Conservation (phyloP, 352 stramenopile genomes). For the Plasmopara viticola region DNA sequence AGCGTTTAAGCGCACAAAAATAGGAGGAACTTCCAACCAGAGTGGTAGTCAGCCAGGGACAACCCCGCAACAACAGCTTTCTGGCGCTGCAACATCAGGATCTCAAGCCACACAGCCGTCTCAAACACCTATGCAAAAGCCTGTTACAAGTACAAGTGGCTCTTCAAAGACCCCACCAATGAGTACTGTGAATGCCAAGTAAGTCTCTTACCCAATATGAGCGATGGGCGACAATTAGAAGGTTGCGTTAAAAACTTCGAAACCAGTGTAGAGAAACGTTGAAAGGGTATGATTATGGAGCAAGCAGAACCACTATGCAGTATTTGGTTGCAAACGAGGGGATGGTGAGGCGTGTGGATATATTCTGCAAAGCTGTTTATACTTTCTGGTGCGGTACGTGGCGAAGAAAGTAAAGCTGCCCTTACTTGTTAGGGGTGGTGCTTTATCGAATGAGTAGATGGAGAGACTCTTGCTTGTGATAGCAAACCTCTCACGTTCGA, state of each 20-base stretch:
- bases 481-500: constrained; percentile 20
- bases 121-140: constrained; percentile 63
- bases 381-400: constrained; percentile 20
- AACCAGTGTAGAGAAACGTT: background rate
- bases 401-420: constrained; percentile 21
- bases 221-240: constrained; percentile 22
- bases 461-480: constrained; percentile 18
- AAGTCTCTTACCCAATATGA: constrained; percentile 32
- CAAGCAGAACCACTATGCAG: constrained; percentile 14
- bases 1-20: constrained; percentile 80
- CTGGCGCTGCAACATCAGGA: constrained; percentile 28
- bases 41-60: constrained; percentile 17
- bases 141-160: constrained; percentile 53
- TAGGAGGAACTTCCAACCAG: constrained; percentile 30
- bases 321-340: constrained; percentile 19
- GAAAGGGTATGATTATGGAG: constrained; percentile 22
- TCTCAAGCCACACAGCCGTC: constrained; percentile 46
- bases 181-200: constrained; percentile 87
- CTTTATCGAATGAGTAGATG: constrained; percentile 21
- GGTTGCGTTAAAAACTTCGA: constrained; percentile 1
- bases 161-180: constrained; percentile 82
- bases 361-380: constrained; percentile 16
- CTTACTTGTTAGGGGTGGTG: constrained; percentile 30
- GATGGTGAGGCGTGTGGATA: constrained; percentile 16
- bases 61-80: constrained; percentile 23